Percentiles rank a stretch among this genome's conserved stretches.
Evolutionary conservation across 768 basidiomycete genomes (phyloP).

Genomic region (Boletus rubroflammeus): DNA sequence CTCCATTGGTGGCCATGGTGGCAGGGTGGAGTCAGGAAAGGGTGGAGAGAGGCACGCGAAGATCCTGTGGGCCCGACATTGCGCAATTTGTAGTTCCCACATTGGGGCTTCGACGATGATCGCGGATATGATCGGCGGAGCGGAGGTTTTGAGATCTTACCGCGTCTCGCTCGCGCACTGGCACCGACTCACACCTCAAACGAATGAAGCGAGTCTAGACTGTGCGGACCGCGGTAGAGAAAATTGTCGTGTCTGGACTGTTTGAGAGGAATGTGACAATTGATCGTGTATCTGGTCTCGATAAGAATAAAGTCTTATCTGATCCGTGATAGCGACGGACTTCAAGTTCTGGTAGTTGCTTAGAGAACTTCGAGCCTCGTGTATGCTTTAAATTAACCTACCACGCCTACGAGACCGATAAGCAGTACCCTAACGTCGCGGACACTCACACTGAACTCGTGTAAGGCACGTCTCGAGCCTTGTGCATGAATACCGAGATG

Average conservation of each 20-base stretch:
- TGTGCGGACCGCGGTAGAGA: not conserved
- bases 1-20: constrained; percentile 11
- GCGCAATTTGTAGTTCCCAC: constrained; percentile 9
- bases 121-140: constrained; percentile 1
- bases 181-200: not conserved
- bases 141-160: not conserved
- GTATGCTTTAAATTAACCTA: not conserved
- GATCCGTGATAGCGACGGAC: too few species aligned
- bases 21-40: not conserved
- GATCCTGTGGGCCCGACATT: not conserved
- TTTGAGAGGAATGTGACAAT: not conserved
- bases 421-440: not conserved
- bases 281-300: too few species aligned
- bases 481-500: not conserved
- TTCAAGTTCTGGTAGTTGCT: not conserved
- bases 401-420: not conserved
- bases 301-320: too few species aligned
- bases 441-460: not conserved
- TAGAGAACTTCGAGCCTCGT: not conserved
- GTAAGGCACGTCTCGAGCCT: not conserved
- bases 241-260: not conserved
- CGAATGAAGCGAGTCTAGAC: not conserved
- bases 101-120: constrained; percentile 7
- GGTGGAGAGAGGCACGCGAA: not conserved
- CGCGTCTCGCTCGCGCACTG: not conserved